Base-by-base conservation (phyloP, 2,329 filamentous ascomycete species). In the Paradendryphiella salina region DNA sequence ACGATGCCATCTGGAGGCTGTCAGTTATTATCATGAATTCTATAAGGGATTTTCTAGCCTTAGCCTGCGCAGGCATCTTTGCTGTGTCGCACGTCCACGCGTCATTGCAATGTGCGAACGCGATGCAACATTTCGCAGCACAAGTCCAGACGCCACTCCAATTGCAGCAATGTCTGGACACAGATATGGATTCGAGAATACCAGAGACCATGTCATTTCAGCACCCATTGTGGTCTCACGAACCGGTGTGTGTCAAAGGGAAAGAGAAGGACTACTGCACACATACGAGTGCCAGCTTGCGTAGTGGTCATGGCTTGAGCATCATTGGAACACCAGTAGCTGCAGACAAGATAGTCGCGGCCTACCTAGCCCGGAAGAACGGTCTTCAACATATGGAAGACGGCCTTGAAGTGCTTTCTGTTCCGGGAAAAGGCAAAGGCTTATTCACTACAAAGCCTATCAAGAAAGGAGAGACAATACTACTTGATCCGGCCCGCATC, bases 351-450 rank as follows among this genome's bases (percentile, higher is more conserved):
- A 56, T 59, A 26, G 46, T 53, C 6, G 31, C 46, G n/a, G 48
- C 54, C 21, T 59, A 60, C 14, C 18, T 40, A 17, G 34, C 47
- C 17, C 46, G 52, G 11, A 31, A 20, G 11, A 31, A 45, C 10
- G 44, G 35, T 6, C 35, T 33, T 3, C 26, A 31, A 14, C 10
- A 39, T 8, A 39, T 40, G 10, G 17, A 48, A 14, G 28, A 51
- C 11, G 26, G 38, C 9, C 52, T 59, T n/a, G 52, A 54, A 41
- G 56, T 66, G 7, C 52, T 43, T 14, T 37, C 50, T 9, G 52
- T 66, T 5, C 55, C 56, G 6, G 56, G 61, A 13, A 65, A 66
- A 50, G 64, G 64, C 14, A 64, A 61, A 54, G 62, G 62, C 9
- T 42, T 65, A 10, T 37, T 63, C 17, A 56, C 64, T 3, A 54